Evolutionary conservation across 2,329 filamentous ascomycete species (phyloP), one percentile per base, ranked within the genome.

Genomic region (Cercospora sojina): DNA sequence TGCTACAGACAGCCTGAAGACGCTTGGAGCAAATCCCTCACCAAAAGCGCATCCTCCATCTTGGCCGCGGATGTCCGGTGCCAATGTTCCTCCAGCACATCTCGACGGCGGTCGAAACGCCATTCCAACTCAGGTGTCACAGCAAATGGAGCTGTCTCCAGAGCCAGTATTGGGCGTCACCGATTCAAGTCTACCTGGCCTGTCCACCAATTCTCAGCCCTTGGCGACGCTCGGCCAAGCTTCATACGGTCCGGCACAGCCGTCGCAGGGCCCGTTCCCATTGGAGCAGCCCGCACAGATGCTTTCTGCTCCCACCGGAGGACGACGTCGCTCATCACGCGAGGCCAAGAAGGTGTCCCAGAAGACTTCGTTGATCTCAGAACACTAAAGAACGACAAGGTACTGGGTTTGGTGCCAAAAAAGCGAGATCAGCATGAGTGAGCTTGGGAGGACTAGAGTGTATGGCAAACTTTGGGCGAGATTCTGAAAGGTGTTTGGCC

Each of bases 361-460:
- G 59, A 61, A 1, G 25, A 29, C 35, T 49, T 61, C 18, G 25
- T 49, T 43, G 38, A 32, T 27, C 23, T 32, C 8, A 47, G 38
- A 9, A 61, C 25, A 20, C 20, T 51, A 13, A 27, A 20, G 59
- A 59, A 47, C 38, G 57, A 59, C 16, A 59, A 59, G 57, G n/a
- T 23, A 41, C 4, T 47, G 32, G 57, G 58, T 6, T 31, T 60
- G 38, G 58, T 60, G 58, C 58, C 35, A 60, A 60, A 60, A 60
- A 60, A 60, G 58, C 38, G 13, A 13, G 47, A 53, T 5, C 5
- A 13, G 20, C 47, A 53, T 13, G 47, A 53, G 47, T 27, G 3
- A 27, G 18, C 9, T n/a, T 12, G 23, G 20, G 23, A 27, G 23
- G 5, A 53, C 23, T 23, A 29, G 16, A 53, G 47, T n/a, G 47